phyloP scores from a whole-genome alignment of 257 asterid species.

The Solanum chiquidenum region DNA sequence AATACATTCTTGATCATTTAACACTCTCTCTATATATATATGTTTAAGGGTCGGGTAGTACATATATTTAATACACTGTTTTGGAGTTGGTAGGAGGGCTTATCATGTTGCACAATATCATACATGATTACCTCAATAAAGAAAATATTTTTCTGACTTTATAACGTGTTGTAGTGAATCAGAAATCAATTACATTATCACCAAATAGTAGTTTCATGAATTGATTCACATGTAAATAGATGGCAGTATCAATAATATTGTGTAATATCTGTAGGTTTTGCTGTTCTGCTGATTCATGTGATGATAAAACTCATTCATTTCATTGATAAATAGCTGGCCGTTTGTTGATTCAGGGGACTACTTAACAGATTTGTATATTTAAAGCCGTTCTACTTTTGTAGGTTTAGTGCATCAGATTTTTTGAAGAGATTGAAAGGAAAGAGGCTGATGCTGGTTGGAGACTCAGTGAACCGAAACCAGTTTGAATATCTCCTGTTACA shows the following conservation, averaged over 20 bases:
- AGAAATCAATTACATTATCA: neutral
- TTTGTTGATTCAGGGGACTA: neutral
- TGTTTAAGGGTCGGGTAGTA: neutral
- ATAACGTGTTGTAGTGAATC: neutral
- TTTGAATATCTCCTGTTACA: constrained; percentile 62
- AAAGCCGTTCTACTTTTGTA: constrained; percentile 9
- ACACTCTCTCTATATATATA: neutral
- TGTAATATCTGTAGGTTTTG: neutral
- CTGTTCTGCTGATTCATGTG: neutral
- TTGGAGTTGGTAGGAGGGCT: neutral
- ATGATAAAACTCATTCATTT: neutral
- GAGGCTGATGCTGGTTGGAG: constrained; percentile 87
- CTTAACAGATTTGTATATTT: neutral
- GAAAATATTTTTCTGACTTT: neutral
- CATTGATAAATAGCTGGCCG: neutral
- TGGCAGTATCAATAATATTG: neutral
- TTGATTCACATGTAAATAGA: neutral
- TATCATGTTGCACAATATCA: neutral
- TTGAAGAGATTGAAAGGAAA: constrained; percentile 76
- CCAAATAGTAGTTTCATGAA: neutral
- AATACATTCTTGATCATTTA: neutral
- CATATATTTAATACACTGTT: neutral
- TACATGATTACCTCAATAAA: neutral
- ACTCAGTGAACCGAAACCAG: constrained; percentile 89
- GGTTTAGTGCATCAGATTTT: constrained; percentile 78